Evolutionary conservation across 139 green algal species (phyloP).

Genomic region (Medakamo hakoo): DNA sequence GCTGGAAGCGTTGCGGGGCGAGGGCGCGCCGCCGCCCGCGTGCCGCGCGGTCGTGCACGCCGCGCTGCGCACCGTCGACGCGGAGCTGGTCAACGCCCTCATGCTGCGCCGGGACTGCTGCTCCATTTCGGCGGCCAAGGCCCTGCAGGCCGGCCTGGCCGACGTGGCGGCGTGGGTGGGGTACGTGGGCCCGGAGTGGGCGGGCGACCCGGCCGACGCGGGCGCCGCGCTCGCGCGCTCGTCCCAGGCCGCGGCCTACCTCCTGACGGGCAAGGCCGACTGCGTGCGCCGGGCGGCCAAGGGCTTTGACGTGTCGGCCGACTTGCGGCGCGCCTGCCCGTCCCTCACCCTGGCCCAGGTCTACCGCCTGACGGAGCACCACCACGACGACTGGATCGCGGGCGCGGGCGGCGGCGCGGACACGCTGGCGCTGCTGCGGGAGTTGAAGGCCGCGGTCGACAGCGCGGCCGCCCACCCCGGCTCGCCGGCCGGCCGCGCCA

Average conservation of each 20-base stretch:
- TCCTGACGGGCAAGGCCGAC: slow-evolving; percentile 37
- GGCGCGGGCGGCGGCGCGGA: slow-evolving; percentile 5
- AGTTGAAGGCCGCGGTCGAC: slow-evolving; percentile 19
- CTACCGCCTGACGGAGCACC: slow-evolving; percentile 33
- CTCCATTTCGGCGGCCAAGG: slow-evolving; percentile 34
- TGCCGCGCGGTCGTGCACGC: slow-evolving; percentile 21
- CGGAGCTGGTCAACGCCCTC: slow-evolving; percentile 39
- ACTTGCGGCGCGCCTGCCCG: slow-evolving; percentile 18
- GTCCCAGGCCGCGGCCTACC: slow-evolving; percentile 26
- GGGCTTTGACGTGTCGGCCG: slow-evolving; percentile 24
- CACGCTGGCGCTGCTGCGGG: slow-evolving; percentile 26
- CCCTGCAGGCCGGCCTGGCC: slow-evolving; percentile 23
- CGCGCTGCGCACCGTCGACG: slow-evolving; percentile 31
- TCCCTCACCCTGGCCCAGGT: slow-evolving; percentile 29
- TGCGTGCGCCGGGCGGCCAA: slow-evolving; percentile 20
- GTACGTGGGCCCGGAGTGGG: slow-evolving; percentile 15
- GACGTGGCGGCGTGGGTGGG: slow-evolving; percentile 21
- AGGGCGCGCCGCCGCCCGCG: slow-evolving; percentile 21
- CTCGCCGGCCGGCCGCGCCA: not conserved
- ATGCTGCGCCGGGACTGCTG: slow-evolving; percentile 38
- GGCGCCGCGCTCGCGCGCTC: slow-evolving; percentile 19
- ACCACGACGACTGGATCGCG: slow-evolving; percentile 47
- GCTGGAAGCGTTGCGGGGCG: slow-evolving; percentile 19
- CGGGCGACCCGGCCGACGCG: slow-evolving; percentile 9
- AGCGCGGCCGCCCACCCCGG: not conserved